A percentile compares a stretch with the other conserved stretches of the same genome.
Conservation (phyloP, 495 filamentous ascomycete species). For the Bacidia rubella region DNA sequence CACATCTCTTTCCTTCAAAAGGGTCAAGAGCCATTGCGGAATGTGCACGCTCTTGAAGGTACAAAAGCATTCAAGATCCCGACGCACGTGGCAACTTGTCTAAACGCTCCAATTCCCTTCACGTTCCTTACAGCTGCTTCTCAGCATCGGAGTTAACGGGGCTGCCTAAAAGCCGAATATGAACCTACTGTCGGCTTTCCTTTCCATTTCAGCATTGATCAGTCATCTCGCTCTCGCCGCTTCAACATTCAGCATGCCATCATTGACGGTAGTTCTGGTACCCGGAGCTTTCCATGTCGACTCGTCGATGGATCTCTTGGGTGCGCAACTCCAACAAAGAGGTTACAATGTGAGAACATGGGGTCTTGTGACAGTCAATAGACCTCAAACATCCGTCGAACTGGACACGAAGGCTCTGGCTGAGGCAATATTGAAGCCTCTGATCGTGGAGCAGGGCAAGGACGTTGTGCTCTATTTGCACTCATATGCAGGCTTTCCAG, state of each 20-base stretch:
- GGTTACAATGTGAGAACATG: conserved; percentile 16
- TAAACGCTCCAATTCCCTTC: too few species aligned
- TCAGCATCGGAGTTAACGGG: neutral
- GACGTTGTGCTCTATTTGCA: conserved; percentile 28
- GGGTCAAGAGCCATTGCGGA: too few species aligned
- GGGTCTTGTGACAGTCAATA: conserved; percentile 19
- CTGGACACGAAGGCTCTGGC: conserved; percentile 12
- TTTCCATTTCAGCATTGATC: too few species aligned
- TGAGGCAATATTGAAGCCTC: conserved; percentile 12
- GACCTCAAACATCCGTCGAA: conserved; percentile 10
- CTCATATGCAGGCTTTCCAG: conserved; percentile 27
- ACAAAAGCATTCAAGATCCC: too few species aligned
- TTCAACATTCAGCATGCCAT: conserved; percentile 5
- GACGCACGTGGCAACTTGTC: too few species aligned
- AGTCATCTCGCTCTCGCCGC: conserved; percentile 7
- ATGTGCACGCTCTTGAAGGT: too few species aligned
- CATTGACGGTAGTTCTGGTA: conserved; percentile 20
- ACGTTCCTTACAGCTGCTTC: too few species aligned
- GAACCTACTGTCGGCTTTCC: too few species aligned
- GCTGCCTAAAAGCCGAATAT: neutral
- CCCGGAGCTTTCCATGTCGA: conserved; percentile 21
- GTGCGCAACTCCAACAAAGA: conserved; percentile 9
- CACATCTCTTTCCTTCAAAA: too few species aligned
- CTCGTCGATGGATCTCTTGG: conserved; percentile 18
- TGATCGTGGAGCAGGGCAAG: conserved; percentile 22